These are phyloP conservation scores for Blastomyces parvus DNA, from an alignment of 2,329 filamentous ascomycete species.

Conservation along the genomic window DNA sequence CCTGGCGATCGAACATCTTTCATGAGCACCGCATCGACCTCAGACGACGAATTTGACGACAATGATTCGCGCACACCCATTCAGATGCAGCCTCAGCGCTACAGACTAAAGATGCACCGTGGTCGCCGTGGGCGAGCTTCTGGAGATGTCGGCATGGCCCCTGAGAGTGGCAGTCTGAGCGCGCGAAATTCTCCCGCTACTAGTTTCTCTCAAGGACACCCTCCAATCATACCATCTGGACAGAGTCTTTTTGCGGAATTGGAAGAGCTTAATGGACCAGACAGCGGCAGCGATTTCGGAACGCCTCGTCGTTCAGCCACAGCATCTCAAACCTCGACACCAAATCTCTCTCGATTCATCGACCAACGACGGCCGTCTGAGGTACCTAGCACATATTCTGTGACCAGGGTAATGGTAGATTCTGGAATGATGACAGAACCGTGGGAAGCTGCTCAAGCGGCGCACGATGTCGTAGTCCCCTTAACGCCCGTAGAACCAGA, in stretches of 20 bases:
- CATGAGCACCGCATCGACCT: conserved; percentile 82
- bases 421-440: conserved; percentile 55
- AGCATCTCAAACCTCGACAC: conserved; percentile 32
- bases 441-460: conserved; percentile 34
- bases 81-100: conserved; percentile 54
- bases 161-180: conserved; percentile 29
- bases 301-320: conserved; percentile 29
- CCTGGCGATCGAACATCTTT: conserved; percentile 57
- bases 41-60: conserved; percentile 61
- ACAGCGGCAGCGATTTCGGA: conserved; percentile 58
- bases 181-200: conserved; percentile 45
- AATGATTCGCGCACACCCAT: conserved; percentile 55
- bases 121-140: conserved; percentile 51
- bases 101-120: conserved; percentile 62
- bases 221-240: conserved; percentile 41
- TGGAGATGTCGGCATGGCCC: conserved; percentile 36
- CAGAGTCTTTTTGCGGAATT: conserved; percentile 90
- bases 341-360: conserved; percentile 19
- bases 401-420: conserved; percentile 44
- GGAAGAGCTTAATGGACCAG: conserved; percentile 61
- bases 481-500: conserved; percentile 16
- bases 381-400: background rate
- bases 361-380: conserved; percentile 15
- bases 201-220: conserved; percentile 40
- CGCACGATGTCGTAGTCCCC: background rate